Evolutionary conservation across 176 grass and related monocot species (phyloP), one percentile per base, ranked within the genome.

Genomic region (Guadua angustifolia): DNA sequence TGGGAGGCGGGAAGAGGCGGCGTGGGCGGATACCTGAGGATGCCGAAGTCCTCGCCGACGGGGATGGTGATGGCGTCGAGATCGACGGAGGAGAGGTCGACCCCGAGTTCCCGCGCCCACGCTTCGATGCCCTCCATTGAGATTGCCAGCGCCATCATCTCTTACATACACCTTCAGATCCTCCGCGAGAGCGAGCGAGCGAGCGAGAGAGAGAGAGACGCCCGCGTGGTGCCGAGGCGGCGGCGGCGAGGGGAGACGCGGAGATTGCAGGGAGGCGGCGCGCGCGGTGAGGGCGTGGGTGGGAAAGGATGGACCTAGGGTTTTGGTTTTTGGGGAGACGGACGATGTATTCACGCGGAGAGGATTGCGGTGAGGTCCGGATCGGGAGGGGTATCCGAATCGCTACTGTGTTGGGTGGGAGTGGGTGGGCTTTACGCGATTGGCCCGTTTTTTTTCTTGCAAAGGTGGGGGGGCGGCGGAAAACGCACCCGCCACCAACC

Each of bases 11-110:
- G 60, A 9, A 26, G 49, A 49, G 78, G 26, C 2, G 10, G 42
- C 0, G 70, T 5, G 33, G 16, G 68, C 0, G 39, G 21, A 3
- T 88, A 94, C 94, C 90, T 97, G 69, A 72, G 71, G 63, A 97
- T 92, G 12, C 84, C 92, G 59, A 94, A 97, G 83, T 94, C 88
- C 73, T 93, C 92, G 9, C 84, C 90, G 13, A 82, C 86, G 15
- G 90, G 95, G 52, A 97, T 84, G 73, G 69, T 75, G 74, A 97
- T 84, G 15, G 86, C 77, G 55, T 94, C 95, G 19, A 91, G 46
- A 82, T 94, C 90, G 49, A 93, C 82, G 3, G 82, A 43, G 35
- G 90, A 92, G 51, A 94, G 86, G 75, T 91, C 95, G 29, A 94
- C 77, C 6, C 86, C 92, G 3, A 89, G 86, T 18, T 42, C 74